Conservation (phyloP, 371 early-diverging fungal genomes). For the Basidiobolus meristosporus region DNA sequence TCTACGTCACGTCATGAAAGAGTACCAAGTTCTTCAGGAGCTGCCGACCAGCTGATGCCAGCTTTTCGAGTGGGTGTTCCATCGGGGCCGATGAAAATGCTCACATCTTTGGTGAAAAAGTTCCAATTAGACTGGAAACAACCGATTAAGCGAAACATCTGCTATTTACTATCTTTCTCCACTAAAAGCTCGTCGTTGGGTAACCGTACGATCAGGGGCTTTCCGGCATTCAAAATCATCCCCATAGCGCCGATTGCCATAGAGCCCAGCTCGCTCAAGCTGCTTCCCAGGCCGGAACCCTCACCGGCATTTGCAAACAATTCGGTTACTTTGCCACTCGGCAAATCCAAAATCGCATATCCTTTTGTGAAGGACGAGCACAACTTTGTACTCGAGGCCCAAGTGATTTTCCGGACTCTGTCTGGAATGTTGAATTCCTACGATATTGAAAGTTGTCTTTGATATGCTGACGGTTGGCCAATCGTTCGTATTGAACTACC, state of each 20-base stretch:
- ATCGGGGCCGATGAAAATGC: conserved; percentile 49
- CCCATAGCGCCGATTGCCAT: conserved; percentile 1
- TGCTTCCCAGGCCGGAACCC: conserved; percentile 5
- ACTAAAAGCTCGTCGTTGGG: conserved; percentile 55
- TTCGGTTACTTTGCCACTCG: conserved; percentile 25
- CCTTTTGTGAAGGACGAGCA: conserved; percentile 43
- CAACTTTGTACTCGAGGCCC: conserved; percentile 41
- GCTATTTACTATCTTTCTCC: conserved; percentile 38
- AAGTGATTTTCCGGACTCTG: conserved; percentile 42
- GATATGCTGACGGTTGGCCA: no score
- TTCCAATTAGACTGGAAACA: not conserved
- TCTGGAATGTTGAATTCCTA: conserved; percentile 42
- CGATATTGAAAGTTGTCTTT: no score
- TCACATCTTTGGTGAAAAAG: conserved; percentile 31
- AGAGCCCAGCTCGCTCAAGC: not conserved
- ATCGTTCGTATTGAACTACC: no score
- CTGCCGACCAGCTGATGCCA: conserved; percentile 58
- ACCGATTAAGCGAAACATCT: not conserved
- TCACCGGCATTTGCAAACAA: conserved; percentile 16
- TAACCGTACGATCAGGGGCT: conserved; percentile 40
- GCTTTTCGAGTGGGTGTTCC: conserved; percentile 42
- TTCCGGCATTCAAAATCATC: conserved; percentile 33
- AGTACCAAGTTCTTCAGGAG: conserved; percentile 46
- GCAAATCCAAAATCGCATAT: conserved; percentile 41
- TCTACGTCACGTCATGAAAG: not conserved